Percentiles rank a stretch among this genome's conserved stretches.
These are phyloP conservation scores for Oemleria cerasiformis DNA, from an alignment of 306 rosid species.

Conservation along the genomic window DNA sequence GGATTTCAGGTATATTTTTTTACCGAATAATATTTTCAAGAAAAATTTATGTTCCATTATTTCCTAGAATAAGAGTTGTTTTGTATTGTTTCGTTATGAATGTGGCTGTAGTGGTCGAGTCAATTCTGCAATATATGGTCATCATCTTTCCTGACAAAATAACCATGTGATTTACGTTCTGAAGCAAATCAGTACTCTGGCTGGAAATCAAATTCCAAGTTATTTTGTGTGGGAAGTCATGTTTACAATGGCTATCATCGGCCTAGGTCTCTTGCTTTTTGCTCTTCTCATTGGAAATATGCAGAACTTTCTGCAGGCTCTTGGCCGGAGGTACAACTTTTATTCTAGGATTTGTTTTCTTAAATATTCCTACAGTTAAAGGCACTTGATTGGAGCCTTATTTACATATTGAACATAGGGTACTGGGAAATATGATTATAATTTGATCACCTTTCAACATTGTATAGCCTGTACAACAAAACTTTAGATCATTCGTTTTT, in stretches of 20 bases:
- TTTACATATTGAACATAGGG: not conserved
- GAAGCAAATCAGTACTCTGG: conserved; percentile 90
- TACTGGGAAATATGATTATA: not conserved
- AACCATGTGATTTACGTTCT: conserved; percentile 20
- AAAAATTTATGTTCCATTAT: not conserved
- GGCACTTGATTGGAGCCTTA: not conserved
- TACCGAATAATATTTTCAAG: not conserved
- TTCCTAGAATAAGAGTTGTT: not conserved
- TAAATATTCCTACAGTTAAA: not conserved
- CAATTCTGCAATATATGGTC: not conserved
- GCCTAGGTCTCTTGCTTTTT: conserved; percentile 82
- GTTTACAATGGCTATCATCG: conserved; percentile 70
- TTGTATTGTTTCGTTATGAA: not conserved
- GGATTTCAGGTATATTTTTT: conserved; percentile 72
- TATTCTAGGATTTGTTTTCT: not conserved
- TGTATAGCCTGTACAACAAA: not conserved
- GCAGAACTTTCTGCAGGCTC: conserved; percentile 89
- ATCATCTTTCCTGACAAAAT: conserved; percentile 15
- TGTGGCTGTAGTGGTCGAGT: not conserved
- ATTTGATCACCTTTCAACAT: not conserved
- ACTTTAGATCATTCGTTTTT: conserved; percentile 1
- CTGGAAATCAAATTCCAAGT: conserved; percentile 69
- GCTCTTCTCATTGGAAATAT: conserved; percentile 85
- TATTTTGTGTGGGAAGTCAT: conserved; percentile 70
- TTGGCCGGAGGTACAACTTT: conserved; percentile 56